Evolutionary conservation across 805 yeast genomes (phyloP).

Genomic region (Candida piceae): DNA sequence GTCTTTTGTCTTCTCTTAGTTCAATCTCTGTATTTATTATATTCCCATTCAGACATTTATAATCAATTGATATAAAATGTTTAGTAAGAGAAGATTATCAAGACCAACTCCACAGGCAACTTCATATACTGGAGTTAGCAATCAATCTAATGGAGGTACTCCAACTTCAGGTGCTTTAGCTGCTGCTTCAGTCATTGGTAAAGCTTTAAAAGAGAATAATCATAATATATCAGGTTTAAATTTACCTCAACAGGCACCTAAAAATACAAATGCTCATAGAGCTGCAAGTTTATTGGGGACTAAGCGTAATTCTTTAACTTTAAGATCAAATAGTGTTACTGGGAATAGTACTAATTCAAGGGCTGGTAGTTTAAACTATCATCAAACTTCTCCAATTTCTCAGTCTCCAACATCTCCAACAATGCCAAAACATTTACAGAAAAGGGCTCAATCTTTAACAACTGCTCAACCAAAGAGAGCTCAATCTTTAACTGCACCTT

Average conservation of each 20-base stretch:
- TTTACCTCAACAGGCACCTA: constrained; percentile 25
- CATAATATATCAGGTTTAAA: constrained; percentile 27
- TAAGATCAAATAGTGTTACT: constrained; percentile 15
- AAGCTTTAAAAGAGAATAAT: constrained; percentile 37
- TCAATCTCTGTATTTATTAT: no score
- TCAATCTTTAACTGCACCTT: constrained; percentile 15
- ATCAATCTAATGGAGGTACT: constrained; percentile 13
- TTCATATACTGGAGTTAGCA: constrained; percentile 19
- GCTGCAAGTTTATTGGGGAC: constrained; percentile 17
- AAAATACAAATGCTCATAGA: constrained; percentile 11
- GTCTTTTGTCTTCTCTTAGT: no score
- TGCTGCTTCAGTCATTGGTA: constrained; percentile 56
- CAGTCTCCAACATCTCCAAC: constrained; percentile 1
- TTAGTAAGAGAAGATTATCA: constrained; percentile 16
- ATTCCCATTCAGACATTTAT: no score
- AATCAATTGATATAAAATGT: no score
- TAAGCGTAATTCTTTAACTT: constrained; percentile 20
- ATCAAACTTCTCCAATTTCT: constrained; percentile 13
- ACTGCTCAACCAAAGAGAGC: constrained; percentile 12
- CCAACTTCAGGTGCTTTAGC: constrained; percentile 52
- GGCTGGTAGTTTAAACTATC: constrained; percentile 13
- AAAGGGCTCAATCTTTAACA: constrained; percentile 20
- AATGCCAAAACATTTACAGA: constrained; percentile 4
- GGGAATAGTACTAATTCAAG: constrained; percentile 12
- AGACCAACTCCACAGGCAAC: constrained; percentile 15